Percentiles rank a stretch among this genome's conserved stretches.
phyloP scores from a whole-genome alignment of 2,329 filamentous ascomycete genomes.

The Byssothecium circinans region DNA sequence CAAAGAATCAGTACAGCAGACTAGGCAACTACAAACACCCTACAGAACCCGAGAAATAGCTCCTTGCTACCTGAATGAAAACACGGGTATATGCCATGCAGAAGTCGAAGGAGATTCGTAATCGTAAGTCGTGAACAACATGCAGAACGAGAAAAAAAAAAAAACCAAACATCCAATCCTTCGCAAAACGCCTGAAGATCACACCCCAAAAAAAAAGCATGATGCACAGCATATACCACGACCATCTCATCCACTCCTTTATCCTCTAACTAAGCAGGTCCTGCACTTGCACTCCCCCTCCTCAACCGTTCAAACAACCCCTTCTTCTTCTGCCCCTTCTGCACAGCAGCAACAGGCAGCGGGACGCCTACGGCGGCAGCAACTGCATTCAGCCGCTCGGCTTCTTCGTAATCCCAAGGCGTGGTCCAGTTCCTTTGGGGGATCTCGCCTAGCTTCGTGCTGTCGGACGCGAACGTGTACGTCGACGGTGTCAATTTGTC shows the following conservation, averaged over 20 bases:
- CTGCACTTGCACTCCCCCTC: constrained; percentile 6
- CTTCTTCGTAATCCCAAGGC: constrained; percentile 48
- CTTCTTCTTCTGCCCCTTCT: constrained; percentile 20
- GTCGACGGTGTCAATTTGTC: constrained; percentile 44
- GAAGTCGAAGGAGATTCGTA: not conserved
- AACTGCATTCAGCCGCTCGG: constrained; percentile 46
- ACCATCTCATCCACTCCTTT: no score
- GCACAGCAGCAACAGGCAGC: constrained; percentile 7
- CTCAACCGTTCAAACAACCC: constrained; percentile 26
- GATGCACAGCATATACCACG: no score
- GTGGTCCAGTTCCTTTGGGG: constrained; percentile 48
- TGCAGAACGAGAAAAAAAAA: not conserved
- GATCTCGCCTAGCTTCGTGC: constrained; percentile 54
- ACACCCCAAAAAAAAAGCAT: no score
- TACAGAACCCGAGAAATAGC: not conserved
- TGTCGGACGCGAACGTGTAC: constrained; percentile 49
- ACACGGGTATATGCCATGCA: not conserved
- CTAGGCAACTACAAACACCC: no score
- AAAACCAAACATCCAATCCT: not conserved
- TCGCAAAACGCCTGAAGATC: not conserved
- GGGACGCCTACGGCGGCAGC: constrained; percentile 23
- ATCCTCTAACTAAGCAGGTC: not conserved
- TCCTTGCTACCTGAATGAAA: not conserved
- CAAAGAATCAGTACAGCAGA: no score
- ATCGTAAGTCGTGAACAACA: not conserved